phyloP scores from a whole-genome alignment of 257 asterid genomes.

The Apocynum venetum region DNA sequence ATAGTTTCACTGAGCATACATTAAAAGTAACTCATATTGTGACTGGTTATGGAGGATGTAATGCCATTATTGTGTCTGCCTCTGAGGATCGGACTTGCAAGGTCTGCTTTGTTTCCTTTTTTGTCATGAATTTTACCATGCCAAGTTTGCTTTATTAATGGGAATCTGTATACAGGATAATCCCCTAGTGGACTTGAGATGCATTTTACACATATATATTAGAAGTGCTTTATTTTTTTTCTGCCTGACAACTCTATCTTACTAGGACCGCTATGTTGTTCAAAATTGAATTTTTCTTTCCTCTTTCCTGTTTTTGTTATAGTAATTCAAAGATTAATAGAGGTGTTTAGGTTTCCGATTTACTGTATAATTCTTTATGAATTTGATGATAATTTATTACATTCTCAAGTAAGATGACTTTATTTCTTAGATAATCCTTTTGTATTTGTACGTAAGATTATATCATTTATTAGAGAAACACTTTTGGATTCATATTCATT shows the following conservation, averaged over 20 bases:
- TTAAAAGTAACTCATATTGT: conserved; percentile 74
- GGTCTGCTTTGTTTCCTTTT: conserved; percentile 33
- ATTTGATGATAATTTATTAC: neutral
- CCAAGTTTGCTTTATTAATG: neutral
- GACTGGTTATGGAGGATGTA: conserved; percentile 68
- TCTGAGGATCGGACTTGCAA: conserved; percentile 98
- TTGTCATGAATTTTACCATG: conserved; percentile 7
- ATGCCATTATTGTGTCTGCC: conserved; percentile 76
- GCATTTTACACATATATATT: neutral
- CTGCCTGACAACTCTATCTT: neutral
- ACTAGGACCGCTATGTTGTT: no score
- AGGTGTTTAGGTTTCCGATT: neutral
- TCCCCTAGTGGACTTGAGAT: neutral
- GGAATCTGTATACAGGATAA: neutral
- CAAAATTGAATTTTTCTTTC: neutral
- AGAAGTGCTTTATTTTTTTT: neutral
- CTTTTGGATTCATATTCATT: neutral
- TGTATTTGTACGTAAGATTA: neutral
- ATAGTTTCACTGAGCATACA: conserved; percentile 76
- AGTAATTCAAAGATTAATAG: neutral
- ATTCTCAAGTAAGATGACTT: neutral
- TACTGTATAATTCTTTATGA: neutral
- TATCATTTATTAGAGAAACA: neutral
- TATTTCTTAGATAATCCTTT: neutral
- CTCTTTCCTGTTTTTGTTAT: neutral